Evolutionary conservation across 2,329 filamentous ascomycete genomes (phyloP).

Genomic region (Aspergillaceae sp.): DNA sequence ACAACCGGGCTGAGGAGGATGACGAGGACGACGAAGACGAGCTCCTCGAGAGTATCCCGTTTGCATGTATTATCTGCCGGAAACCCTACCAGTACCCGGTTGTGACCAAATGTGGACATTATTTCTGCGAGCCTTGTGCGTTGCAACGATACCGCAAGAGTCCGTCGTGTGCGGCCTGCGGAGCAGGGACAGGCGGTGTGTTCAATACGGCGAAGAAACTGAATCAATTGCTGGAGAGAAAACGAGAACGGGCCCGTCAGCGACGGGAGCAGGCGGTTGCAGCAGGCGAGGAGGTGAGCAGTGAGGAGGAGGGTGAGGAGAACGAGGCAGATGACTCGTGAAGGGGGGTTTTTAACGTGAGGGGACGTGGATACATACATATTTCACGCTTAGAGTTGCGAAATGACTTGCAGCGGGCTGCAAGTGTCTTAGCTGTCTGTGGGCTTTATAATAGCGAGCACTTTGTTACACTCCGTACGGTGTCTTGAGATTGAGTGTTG

Average conservation of each 20-base stretch:
- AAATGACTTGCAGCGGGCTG: background rate
- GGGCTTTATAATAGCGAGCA: too few relatives aligned
- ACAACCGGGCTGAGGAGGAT: slow-evolving; percentile 31
- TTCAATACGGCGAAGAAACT: slow-evolving; percentile 83
- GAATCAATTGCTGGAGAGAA: slow-evolving; percentile 67
- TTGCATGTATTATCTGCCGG: slow-evolving; percentile 81
- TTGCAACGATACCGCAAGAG: slow-evolving; percentile 78
- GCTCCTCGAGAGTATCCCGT: slow-evolving; percentile 74
- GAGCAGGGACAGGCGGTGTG: slow-evolving; percentile 74
- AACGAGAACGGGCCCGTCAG: slow-evolving; percentile 50
- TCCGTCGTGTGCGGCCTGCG: slow-evolving; percentile 78
- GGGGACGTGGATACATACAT: background rate
- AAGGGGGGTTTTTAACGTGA: background rate
- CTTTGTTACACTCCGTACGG: too few relatives aligned
- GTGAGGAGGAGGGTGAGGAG: slow-evolving; percentile 35
- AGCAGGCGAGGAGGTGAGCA: slow-evolving; percentile 44
- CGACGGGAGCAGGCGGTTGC: slow-evolving; percentile 46
- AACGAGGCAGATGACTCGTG: slow-evolving; percentile 7
- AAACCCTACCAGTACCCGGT: slow-evolving; percentile 70
- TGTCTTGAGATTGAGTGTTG: too few relatives aligned
- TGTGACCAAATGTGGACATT: slow-evolving; percentile 85
- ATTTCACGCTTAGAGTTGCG: background rate
- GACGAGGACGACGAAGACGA: slow-evolving; percentile 57
- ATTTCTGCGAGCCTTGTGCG: slow-evolving; percentile 89
- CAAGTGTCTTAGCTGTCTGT: background rate